Conservation (phyloP, 768 basidiomycete species). For the Boletus pseudo-olivaceus region DNA sequence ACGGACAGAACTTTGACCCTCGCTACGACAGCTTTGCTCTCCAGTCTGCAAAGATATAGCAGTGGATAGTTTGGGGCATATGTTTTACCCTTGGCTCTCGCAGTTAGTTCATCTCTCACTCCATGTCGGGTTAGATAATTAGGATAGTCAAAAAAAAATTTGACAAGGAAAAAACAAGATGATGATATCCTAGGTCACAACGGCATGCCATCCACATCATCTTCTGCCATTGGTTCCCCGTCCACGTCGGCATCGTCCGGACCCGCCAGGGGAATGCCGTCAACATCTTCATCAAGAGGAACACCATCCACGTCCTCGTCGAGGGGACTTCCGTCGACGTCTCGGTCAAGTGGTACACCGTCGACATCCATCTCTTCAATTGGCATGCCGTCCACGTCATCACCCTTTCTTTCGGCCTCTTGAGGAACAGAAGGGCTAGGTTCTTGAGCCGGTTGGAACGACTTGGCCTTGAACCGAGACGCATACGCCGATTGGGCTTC, state of each 20-base stretch:
- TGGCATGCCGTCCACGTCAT: slow-evolving; percentile 52
- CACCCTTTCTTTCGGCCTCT: slow-evolving; percentile 38
- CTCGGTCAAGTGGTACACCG: slow-evolving; percentile 41
- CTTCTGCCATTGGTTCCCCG: slow-evolving; percentile 30
- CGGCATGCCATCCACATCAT: slow-evolving; percentile 39
- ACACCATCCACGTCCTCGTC: slow-evolving; percentile 24
- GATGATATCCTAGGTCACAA: slow-evolving; percentile 23
- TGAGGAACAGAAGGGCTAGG: slow-evolving; percentile 21
- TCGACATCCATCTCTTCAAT: slow-evolving; percentile 50
- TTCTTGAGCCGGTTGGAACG: slow-evolving; percentile 69
- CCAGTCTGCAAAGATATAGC: background rate
- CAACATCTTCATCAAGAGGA: slow-evolving; percentile 34
- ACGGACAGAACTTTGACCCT: slow-evolving; percentile 27
- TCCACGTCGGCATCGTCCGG: slow-evolving; percentile 21
- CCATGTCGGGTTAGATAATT: background rate
- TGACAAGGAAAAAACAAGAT: background rate
- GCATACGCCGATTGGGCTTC: slow-evolving; percentile 36
- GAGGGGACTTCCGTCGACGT: slow-evolving; percentile 39
- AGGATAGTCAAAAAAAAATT: background rate
- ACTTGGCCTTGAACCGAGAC: slow-evolving; percentile 72
- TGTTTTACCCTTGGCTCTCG: background rate
- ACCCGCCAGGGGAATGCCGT: slow-evolving; percentile 36
- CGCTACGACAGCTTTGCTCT: background rate
- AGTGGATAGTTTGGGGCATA: background rate
- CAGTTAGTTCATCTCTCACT: background rate